A percentile compares a stretch with the other conserved stretches of the same genome.
phyloP scores from a whole-genome alignment of 2,329 filamentous ascomycete species.

The Cladorrhinum sp. region DNA sequence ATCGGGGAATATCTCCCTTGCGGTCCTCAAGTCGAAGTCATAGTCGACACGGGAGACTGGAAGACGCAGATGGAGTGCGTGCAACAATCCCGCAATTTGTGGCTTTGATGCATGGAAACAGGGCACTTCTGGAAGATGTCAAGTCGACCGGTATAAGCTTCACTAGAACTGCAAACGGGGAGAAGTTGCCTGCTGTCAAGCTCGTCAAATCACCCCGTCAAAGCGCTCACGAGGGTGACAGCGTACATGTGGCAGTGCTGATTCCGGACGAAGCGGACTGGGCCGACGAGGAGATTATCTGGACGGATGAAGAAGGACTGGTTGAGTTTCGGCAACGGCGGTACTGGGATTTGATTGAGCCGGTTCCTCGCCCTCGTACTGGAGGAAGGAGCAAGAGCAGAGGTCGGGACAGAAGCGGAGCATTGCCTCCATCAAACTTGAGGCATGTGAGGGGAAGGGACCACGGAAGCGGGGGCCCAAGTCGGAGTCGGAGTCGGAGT shows the following conservation, averaged over 20 bases:
- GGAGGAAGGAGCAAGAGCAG: conserved; percentile 6
- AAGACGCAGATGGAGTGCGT: conserved; percentile 19
- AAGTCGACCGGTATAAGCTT: conserved; percentile 8
- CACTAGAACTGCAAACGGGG: conserved; percentile 3
- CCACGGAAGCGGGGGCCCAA: not conserved
- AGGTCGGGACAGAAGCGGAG: conserved; percentile 1
- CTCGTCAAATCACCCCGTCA: conserved; percentile 13
- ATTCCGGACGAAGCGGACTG: conserved; percentile 22
- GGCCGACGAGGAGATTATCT: conserved; percentile 23
- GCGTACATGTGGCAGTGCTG: conserved; percentile 23
- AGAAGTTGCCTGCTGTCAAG: conserved; percentile 7
- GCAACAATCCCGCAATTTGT: conserved; percentile 26
- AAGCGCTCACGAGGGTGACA: conserved; percentile 19
- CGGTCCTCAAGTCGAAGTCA: not conserved
- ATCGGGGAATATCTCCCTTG: not conserved
- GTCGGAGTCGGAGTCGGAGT: not conserved
- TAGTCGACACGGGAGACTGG: conserved; percentile 3
- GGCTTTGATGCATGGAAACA: conserved; percentile 21
- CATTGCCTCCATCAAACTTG: not conserved
- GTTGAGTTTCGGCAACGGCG: conserved; percentile 18
- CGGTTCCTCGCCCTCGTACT: not conserved
- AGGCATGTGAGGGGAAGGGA: not conserved
- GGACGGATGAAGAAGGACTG: conserved; percentile 20
- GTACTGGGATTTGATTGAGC: conserved; percentile 23
- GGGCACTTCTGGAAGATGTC: conserved; percentile 20